These are phyloP conservation scores for Obba rivulosa DNA, from an alignment of 768 basidiomycete genomes.

Conservation along the genomic window DNA sequence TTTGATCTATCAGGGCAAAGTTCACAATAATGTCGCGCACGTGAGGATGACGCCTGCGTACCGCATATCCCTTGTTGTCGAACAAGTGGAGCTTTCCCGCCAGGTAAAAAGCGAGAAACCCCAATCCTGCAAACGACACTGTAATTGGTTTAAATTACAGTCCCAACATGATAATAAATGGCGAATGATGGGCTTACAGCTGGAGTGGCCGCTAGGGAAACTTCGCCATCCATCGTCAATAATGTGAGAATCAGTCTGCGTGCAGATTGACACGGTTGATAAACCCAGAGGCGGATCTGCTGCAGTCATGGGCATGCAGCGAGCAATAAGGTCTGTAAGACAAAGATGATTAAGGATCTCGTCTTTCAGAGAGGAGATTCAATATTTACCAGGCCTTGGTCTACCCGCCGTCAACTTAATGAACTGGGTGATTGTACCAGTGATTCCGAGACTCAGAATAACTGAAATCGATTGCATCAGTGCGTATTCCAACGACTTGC, in stretches of 20 bases:
- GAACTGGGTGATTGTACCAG: slow-evolving; percentile 80
- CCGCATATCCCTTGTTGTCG: slow-evolving; percentile 70
- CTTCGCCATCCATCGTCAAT: slow-evolving; percentile 85
- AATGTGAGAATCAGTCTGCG: slow-evolving; percentile 51
- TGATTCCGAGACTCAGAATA: slow-evolving; percentile 66
- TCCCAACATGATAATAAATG: background rate
- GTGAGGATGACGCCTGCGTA: slow-evolving; percentile 25
- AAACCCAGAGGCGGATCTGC: slow-evolving; percentile 73
- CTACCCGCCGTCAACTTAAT: slow-evolving; percentile 85
- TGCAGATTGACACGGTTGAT: slow-evolving; percentile 74
- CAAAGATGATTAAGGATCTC: background rate
- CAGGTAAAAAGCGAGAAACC: slow-evolving; percentile 82
- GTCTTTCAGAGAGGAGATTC: background rate
- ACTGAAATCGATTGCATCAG: slow-evolving; percentile 37
- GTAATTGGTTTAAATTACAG: background rate
- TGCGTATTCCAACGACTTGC: background rate
- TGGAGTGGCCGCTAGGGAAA: slow-evolving; percentile 90
- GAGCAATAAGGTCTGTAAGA: slow-evolving; percentile 50
- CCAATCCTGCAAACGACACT: slow-evolving; percentile 93
- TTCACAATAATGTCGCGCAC: background rate
- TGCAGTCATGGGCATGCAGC: slow-evolving; percentile 66
- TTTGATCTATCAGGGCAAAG: slow-evolving; percentile 35
- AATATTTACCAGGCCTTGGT: slow-evolving; percentile 68
- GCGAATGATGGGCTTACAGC: slow-evolving; percentile 45
- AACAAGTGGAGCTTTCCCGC: slow-evolving; percentile 92